A percentile compares a stretch with the other conserved stretches of the same genome.
Conservation (phyloP, 2,329 filamentous ascomycete genomes). For the Beauveria caledonica region DNA sequence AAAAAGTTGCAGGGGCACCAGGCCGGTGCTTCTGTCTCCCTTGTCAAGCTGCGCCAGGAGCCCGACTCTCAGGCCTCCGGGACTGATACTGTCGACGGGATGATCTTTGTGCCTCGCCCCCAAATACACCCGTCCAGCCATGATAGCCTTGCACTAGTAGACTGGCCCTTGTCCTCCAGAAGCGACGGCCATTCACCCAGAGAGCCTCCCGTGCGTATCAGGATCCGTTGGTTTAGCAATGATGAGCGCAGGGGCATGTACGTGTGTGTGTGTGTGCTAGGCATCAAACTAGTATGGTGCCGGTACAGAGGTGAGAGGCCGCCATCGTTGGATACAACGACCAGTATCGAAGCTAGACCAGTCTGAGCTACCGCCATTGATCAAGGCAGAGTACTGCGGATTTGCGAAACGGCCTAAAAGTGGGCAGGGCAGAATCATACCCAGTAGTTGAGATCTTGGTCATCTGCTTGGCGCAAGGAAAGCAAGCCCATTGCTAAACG, state of each 20-base stretch:
- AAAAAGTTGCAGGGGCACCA: neutral
- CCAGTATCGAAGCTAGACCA: neutral
- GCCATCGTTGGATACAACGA: neutral
- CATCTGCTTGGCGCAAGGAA: neutral
- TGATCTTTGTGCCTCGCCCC: constrained; percentile 4
- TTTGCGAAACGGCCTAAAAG: neutral
- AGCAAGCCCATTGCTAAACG: neutral
- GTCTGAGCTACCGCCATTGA: neutral
- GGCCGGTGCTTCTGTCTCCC: neutral
- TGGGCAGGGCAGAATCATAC: too few species aligned
- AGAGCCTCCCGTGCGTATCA: neutral
- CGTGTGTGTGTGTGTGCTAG: neutral
- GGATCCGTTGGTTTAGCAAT: neutral
- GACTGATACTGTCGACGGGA: neutral
- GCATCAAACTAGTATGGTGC: neutral
- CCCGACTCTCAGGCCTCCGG: neutral
- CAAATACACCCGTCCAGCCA: constrained; percentile 1
- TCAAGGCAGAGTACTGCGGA: neutral
- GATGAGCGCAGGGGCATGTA: neutral
- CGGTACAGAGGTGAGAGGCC: too few species aligned
- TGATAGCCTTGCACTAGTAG: neutral
- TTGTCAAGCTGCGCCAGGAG: neutral
- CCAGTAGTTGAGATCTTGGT: too few species aligned
- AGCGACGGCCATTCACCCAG: constrained; percentile 2
- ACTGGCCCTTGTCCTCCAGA: neutral